Percentiles rank a stretch among this genome's conserved stretches.
These are phyloP conservation scores for Phanerodontia chrysosporium DNA, from an alignment of 768 basidiomycete species.

Conservation along the genomic window DNA sequence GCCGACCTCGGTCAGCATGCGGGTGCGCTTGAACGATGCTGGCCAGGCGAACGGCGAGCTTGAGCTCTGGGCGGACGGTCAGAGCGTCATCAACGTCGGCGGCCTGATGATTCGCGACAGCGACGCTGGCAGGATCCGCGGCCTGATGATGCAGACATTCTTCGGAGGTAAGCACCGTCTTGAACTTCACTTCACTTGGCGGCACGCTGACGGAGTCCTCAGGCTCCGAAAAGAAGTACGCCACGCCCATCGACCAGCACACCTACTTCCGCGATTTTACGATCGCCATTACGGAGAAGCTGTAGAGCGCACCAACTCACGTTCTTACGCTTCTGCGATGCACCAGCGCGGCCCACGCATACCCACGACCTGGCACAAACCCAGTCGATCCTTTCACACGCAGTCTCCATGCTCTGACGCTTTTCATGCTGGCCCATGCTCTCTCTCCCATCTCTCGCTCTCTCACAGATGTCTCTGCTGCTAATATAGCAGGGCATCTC, in stretches of 20 bases:
- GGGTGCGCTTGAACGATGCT: slow-evolving; percentile 70
- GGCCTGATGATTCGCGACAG: slow-evolving; percentile 55
- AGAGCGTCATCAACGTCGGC: slow-evolving; percentile 54
- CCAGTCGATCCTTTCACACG: background rate
- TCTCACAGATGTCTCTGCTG: background rate
- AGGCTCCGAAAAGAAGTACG: slow-evolving; percentile 47
- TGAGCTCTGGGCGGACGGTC: slow-evolving; percentile 60
- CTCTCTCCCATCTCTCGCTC: background rate
- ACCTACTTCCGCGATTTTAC: slow-evolving; percentile 70
- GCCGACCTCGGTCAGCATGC: slow-evolving; percentile 34
- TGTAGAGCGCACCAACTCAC: background rate
- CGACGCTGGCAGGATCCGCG: slow-evolving; percentile 49
- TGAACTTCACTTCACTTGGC: background rate
- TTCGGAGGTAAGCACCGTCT: slow-evolving; percentile 51
- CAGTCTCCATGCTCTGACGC: background rate
- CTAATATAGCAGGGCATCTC: background rate
- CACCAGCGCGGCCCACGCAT: background rate
- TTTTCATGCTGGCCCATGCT: background rate
- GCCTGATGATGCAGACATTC: slow-evolving; percentile 76
- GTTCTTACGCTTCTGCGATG: background rate
- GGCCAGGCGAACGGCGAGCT: slow-evolving; percentile 70
- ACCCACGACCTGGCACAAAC: background rate
- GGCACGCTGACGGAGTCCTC: slow-evolving; percentile 5
- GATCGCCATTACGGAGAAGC: slow-evolving; percentile 47
- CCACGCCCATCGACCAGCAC: slow-evolving; percentile 57